Evolutionary conservation across 148 eudicot genomes (phyloP), one percentile per base, ranked within the genome.

Genomic region (Nyssa sinensis): DNA sequence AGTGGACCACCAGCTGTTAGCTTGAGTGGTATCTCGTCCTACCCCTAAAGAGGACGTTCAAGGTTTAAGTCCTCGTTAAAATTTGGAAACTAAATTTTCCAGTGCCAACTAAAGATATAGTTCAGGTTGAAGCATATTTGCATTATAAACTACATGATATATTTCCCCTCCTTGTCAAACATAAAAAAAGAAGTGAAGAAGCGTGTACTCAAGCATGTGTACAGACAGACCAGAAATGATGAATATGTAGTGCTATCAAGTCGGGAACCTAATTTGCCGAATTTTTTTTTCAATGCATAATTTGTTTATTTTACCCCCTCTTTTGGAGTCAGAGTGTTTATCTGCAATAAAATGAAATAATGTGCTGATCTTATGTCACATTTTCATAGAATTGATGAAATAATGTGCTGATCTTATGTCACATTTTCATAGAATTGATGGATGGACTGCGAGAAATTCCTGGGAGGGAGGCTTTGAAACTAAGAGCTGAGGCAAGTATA

Each of bases 381-480:
- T 47, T 44, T 27, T 64, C 64, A 32, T 72, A 94, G 98, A 85
- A 75, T 70, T 92, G 80, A 87, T 92, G 98, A 91, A 89, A 16
- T 51, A 53, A 57, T 25, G 63, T 66, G 28, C 74, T 72, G 23
- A 51, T 49, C 0, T 47, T 41, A 2, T 11, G 1, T n/a, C 19
- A 37, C 29, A 62, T 47, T 44, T 27, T 64, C 64, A 32, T 72
- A 94, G 98, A 85, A 75, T 70, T 92, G 80, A 87, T 92, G 98
- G 92, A 89, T 49, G 77, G 84, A 75, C 84, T 94, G 70, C 86
- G 96, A 65, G 94, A 92, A 80, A 81, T 94, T 74, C 92, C 98
- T 53, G 88, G 93, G 57, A 88, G 98, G 79, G 94, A 89, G 51
- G 92, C 98, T 74, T 60, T 94, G 75, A 84, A 83, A 74, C 92